phyloP scores from a whole-genome alignment of 345 rosid species.

The Arabidopsis arenosa region DNA sequence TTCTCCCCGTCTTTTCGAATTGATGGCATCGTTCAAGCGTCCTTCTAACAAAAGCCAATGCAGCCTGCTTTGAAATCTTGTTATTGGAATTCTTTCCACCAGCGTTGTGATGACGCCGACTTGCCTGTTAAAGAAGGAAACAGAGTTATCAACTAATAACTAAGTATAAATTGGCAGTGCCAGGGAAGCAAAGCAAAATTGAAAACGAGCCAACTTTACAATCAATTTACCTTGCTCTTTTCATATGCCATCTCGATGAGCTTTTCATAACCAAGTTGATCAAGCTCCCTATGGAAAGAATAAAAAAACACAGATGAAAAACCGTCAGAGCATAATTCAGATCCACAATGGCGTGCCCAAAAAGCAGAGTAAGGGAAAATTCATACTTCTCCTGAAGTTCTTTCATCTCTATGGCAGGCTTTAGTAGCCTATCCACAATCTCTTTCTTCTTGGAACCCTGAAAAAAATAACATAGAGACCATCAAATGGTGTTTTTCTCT shows the following conservation, averaged over 20 bases:
- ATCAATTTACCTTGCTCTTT: slow-evolving; percentile 68
- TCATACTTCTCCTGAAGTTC: slow-evolving; percentile 71
- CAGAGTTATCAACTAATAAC: slow-evolving; percentile 22
- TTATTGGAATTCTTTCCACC: slow-evolving; percentile 77
- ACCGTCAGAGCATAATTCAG: slow-evolving; percentile 25
- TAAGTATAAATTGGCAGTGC: neutral
- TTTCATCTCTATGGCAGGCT: slow-evolving; percentile 63
- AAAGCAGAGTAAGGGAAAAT: slow-evolving; percentile 23
- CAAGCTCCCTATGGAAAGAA: slow-evolving; percentile 65
- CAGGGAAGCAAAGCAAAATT: slow-evolving; percentile 5
- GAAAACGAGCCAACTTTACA: slow-evolving; percentile 2
- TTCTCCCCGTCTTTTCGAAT: slow-evolving; percentile 77
- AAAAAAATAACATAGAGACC: slow-evolving; percentile 30
- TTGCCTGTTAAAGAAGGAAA: slow-evolving; percentile 54
- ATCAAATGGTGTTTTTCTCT: slow-evolving; percentile 20
- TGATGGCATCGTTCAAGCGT: slow-evolving; percentile 68
- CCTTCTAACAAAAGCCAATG: slow-evolving; percentile 70
- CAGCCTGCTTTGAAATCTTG: slow-evolving; percentile 87
- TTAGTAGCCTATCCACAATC: slow-evolving; percentile 62
- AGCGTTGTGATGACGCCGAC: slow-evolving; percentile 60
- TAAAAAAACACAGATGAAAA: slow-evolving; percentile 3
- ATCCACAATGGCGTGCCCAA: slow-evolving; percentile 17
- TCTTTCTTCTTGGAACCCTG: slow-evolving; percentile 75
- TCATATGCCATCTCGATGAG: slow-evolving; percentile 82
- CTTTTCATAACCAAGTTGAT: slow-evolving; percentile 73